Conservation (phyloP, 73 alveolate species). For the Tetrahymena borealis region DNA sequence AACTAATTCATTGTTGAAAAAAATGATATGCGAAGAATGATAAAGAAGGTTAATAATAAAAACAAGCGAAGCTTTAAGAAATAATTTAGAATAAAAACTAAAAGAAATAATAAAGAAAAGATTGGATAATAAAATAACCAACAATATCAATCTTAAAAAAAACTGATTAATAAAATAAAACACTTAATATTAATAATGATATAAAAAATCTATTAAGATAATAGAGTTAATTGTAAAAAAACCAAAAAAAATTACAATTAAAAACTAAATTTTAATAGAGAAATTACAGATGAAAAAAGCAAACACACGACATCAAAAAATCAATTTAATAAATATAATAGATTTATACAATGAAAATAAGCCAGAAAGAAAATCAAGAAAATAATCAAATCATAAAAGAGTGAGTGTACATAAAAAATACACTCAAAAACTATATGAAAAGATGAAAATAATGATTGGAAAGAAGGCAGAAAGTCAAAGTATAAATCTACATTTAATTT, state of each 20-base stretch:
- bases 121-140: neutral
- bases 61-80: neutral
- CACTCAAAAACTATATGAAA: neutral
- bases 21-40: neutral
- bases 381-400: neutral
- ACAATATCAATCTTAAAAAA: neutral
- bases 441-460: neutral
- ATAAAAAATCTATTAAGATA: neutral
- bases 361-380: neutral
- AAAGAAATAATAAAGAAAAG: neutral
- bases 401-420: neutral
- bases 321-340: neutral
- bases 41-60: neutral
- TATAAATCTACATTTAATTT: neutral
- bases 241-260: too few relatives aligned
- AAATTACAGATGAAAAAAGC: neutral
- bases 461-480: neutral
- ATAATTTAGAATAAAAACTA: neutral
- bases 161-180: neutral
- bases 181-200: neutral
- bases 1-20: neutral
- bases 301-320: neutral
- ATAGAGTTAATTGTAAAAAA: neutral
- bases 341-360: neutral
- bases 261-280: neutral